phyloP scores from a whole-genome alignment of 345 rosid species.

The Dipteronia sinensis region DNA sequence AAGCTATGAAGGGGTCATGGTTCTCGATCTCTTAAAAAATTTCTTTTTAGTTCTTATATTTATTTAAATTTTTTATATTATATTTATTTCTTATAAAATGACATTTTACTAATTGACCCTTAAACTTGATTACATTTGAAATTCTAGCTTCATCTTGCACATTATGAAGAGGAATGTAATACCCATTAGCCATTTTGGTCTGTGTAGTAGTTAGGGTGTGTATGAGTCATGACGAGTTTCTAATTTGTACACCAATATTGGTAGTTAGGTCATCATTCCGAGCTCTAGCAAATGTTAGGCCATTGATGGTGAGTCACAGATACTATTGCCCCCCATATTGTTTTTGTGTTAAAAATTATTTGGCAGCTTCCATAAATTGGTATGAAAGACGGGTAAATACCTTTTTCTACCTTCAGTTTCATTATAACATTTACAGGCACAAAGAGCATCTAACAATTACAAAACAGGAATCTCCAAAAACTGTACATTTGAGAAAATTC shows the following conservation, averaged over 20 bases:
- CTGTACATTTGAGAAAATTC: neutral
- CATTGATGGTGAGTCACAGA: neutral
- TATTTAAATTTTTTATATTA: too few species aligned
- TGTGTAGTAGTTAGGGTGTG: neutral
- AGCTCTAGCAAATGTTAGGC: conserved; percentile 33
- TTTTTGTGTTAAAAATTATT: neutral
- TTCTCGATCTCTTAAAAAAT: too few species aligned
- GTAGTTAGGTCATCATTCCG: conserved; percentile 50
- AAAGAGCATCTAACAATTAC: neutral
- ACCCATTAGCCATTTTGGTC: too few species aligned
- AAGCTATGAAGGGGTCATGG: too few species aligned
- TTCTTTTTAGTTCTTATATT: too few species aligned
- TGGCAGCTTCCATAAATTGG: neutral
- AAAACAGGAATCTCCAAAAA: too few species aligned
- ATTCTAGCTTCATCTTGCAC: too few species aligned
- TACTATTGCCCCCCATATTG: neutral
- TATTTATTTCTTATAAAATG: too few species aligned
- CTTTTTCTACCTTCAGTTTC: neutral
- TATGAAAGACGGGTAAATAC: neutral
- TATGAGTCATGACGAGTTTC: conserved; percentile 24
- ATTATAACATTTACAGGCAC: neutral
- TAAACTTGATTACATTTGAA: too few species aligned
- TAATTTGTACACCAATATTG: conserved; percentile 15
- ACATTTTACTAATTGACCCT: too few species aligned
- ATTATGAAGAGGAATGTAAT: too few species aligned